These are phyloP conservation scores for Verticillium isaacii DNA, from an alignment of 2,329 filamentous ascomycete species.

Conservation along the genomic window DNA sequence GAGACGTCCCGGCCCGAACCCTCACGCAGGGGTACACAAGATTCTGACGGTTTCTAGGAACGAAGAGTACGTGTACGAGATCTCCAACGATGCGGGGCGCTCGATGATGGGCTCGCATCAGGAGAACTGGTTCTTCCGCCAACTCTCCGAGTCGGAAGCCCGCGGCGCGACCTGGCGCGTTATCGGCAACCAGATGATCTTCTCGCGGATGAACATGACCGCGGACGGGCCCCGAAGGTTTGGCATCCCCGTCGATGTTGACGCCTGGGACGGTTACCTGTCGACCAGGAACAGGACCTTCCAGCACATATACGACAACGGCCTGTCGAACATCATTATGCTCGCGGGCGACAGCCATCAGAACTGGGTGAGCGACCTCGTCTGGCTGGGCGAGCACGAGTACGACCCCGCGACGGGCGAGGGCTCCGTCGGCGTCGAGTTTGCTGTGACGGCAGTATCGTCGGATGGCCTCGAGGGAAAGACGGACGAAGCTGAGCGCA, in stretches of 20 bases:
- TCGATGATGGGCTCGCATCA: constrained; percentile 68
- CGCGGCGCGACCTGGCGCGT: constrained; percentile 68
- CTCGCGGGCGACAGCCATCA: constrained; percentile 67
- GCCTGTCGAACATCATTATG: constrained; percentile 62
- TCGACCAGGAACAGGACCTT: constrained; percentile 69
- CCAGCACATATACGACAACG: constrained; percentile 59
- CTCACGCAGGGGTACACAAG: neutral
- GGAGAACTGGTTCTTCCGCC: constrained; percentile 69
- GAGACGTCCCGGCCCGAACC: no score
- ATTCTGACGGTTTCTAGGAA: constrained; percentile 43
- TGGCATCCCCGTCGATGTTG: constrained; percentile 38
- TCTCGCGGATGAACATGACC: constrained; percentile 46
- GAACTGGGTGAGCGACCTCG: constrained; percentile 58
- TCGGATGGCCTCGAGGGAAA: constrained; percentile 57
- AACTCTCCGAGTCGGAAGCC: constrained; percentile 50
- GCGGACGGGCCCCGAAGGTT: neutral
- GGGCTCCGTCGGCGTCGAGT: constrained; percentile 57
- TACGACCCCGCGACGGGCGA: constrained; percentile 50
- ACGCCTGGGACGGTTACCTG: constrained; percentile 54
- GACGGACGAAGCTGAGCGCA: constrained; percentile 45
- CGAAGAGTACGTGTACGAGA: constrained; percentile 53
- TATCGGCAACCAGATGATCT: constrained; percentile 66
- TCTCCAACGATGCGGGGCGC: constrained; percentile 62
- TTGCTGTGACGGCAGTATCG: constrained; percentile 63
- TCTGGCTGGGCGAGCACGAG: constrained; percentile 48